These are phyloP conservation scores for Penicillium atrosanguineum DNA, from an alignment of 495 filamentous ascomycete species.

Conservation along the genomic window DNA sequence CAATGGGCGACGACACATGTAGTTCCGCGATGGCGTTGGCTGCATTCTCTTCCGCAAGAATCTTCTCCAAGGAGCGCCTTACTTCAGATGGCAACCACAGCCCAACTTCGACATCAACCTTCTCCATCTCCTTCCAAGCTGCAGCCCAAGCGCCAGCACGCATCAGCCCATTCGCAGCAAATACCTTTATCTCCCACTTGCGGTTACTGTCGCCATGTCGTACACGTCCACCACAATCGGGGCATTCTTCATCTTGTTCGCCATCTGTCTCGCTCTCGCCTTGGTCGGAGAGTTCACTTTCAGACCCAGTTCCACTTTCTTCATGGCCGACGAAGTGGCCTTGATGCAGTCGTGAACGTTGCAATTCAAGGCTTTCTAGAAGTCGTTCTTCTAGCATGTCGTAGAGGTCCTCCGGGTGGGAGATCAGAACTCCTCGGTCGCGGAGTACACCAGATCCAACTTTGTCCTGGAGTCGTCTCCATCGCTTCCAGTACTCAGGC, in stretches of 20 bases:
- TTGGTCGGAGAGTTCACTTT: slow-evolving; percentile 29
- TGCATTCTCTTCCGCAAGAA: slow-evolving; percentile 25
- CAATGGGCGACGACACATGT: not conserved
- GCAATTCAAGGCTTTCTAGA: slow-evolving; percentile 82
- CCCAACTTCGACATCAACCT: slow-evolving; percentile 89
- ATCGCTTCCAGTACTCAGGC: slow-evolving; percentile 61
- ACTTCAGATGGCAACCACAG: slow-evolving; percentile 62
- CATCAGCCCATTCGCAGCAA: slow-evolving; percentile 92
- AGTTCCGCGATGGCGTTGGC: slow-evolving; percentile 7
- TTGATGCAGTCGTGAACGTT: slow-evolving; percentile 68
- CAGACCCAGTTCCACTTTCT: slow-evolving; percentile 33
- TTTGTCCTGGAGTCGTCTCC: slow-evolving; percentile 73
- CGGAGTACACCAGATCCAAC: slow-evolving; percentile 67
- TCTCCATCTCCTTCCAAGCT: slow-evolving; percentile 96
- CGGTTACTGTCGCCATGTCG: slow-evolving; percentile 44
- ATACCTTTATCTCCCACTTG: slow-evolving; percentile 84
- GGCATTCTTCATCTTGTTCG: slow-evolving; percentile 54
- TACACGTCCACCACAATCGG: slow-evolving; percentile 55
- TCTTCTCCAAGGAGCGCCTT: slow-evolving; percentile 44
- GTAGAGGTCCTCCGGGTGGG: slow-evolving; percentile 87
- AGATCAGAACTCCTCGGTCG: slow-evolving; percentile 79
- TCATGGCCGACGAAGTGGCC: slow-evolving; percentile 62
- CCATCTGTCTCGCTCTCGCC: slow-evolving; percentile 35
- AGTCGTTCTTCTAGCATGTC: slow-evolving; percentile 89
- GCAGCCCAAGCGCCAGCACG: slow-evolving; percentile 86